phyloP scores from a whole-genome alignment of 1,284 basidiomycete species.

The Ceratobasidium sp. region DNA sequence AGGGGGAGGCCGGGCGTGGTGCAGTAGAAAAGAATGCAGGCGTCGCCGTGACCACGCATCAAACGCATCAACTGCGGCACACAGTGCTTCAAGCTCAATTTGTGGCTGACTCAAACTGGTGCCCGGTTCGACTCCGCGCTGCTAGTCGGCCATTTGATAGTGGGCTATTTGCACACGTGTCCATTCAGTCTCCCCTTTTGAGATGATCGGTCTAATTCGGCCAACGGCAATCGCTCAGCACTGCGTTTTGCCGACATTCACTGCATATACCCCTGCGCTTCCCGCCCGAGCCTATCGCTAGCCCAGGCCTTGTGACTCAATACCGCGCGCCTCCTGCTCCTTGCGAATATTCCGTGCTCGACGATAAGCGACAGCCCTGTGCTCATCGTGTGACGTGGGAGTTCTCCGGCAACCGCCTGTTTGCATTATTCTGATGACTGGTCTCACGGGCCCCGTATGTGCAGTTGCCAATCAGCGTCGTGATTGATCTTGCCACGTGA shows the following conservation, averaged over 20 bases:
- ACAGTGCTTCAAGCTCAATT: slow-evolving; percentile 27
- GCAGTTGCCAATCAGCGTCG: slow-evolving; percentile 3
- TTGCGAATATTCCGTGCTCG: slow-evolving; percentile 26
- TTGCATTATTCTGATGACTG: slow-evolving; percentile 30
- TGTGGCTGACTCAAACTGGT: slow-evolving; percentile 37
- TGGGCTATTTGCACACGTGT: slow-evolving; percentile 33
- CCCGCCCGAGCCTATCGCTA: slow-evolving; percentile 19
- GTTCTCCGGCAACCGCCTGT: slow-evolving; percentile 38
- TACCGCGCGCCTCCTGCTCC: slow-evolving; percentile 14
- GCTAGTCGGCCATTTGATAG: slow-evolving; percentile 9
- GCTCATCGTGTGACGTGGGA: slow-evolving; percentile 35
- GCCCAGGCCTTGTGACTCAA: slow-evolving; percentile 33
- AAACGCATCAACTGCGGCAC: slow-evolving; percentile 39
- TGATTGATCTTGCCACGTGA: slow-evolving; percentile 29
- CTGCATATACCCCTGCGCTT: slow-evolving; percentile 12
- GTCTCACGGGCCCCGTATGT: slow-evolving; percentile 9
- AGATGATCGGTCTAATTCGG: slow-evolving; percentile 31
- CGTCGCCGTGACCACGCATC: slow-evolving; percentile 26
- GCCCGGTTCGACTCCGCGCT: slow-evolving; percentile 25
- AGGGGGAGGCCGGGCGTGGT: slow-evolving; percentile 16
- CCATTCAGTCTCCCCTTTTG: neutral
- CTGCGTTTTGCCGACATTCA: slow-evolving; percentile 6
- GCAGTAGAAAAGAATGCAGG: slow-evolving; percentile 21
- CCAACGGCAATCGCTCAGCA: slow-evolving; percentile 27
- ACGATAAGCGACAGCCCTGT: slow-evolving; percentile 32